Evolutionary conservation across 1,284 basidiomycete species (phyloP).

Genomic region (Malassezia globosa): DNA sequence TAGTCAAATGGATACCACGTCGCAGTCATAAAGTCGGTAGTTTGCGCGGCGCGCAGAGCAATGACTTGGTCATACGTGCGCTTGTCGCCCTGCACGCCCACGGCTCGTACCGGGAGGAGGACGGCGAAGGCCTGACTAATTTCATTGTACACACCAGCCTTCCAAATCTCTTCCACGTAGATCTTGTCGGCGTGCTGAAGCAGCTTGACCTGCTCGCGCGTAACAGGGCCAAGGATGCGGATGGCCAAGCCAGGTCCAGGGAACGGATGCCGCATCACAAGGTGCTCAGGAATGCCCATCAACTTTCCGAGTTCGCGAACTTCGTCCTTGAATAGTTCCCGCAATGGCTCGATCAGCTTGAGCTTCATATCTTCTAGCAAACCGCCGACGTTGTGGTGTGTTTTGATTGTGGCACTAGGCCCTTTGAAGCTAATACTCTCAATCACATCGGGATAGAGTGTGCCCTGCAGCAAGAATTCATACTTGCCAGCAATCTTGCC

Average conservation of each 20-base stretch:
- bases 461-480: slow-evolving; percentile 96
- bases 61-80: slow-evolving; percentile 89
- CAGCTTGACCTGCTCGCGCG: slow-evolving; percentile 78
- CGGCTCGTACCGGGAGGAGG: slow-evolving; percentile 86
- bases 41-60: slow-evolving; percentile 38
- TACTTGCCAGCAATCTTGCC: slow-evolving; percentile 68
- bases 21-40: slow-evolving; percentile 47
- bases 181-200: slow-evolving; percentile 91
- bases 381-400: slow-evolving; percentile 97
- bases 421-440: slow-evolving; percentile 99
- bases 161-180: slow-evolving; percentile 94
- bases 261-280: slow-evolving; percentile 97
- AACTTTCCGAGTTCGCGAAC: slow-evolving; percentile 84
- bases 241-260: slow-evolving; percentile 98
- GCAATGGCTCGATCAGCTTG: slow-evolving; percentile 92
- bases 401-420: slow-evolving; percentile 97
- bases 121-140: slow-evolving; percentile 97
- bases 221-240: slow-evolving; percentile 90
- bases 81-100: slow-evolving; percentile 94
- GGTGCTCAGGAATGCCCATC: slow-evolving; percentile 77
- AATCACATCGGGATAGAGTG: slow-evolving; percentile 97
- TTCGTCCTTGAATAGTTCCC: slow-evolving; percentile 99
- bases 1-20: slow-evolving; percentile 71
- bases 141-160: slow-evolving; percentile 78
- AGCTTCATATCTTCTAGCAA: slow-evolving; percentile 95